These are phyloP conservation scores for Vararia minispora DNA, from an alignment of 768 basidiomycete genomes.

Conservation along the genomic window DNA sequence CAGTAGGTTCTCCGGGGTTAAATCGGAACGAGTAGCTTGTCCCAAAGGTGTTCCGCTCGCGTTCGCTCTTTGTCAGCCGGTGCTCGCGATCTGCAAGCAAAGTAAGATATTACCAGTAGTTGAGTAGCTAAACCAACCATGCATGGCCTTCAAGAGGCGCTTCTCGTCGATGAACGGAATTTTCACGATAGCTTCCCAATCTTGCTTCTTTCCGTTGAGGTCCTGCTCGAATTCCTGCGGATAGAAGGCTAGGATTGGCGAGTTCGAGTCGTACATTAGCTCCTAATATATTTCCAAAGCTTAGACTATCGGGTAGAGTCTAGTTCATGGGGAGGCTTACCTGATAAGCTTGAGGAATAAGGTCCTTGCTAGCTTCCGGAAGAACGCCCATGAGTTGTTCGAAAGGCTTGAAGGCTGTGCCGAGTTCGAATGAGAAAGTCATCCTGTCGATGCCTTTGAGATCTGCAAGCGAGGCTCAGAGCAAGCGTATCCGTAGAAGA, in stretches of 20 bases:
- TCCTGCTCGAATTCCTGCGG: constrained; percentile 86
- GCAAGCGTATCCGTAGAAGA: constrained; percentile 11
- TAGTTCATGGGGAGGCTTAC: constrained; percentile 33
- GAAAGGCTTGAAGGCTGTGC: constrained; percentile 83
- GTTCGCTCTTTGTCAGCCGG: constrained; percentile 67
- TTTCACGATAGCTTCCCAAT: constrained; percentile 98
- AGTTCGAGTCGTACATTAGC: constrained; percentile 76
- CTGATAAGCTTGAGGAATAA: constrained; percentile 78
- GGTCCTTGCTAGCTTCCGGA: constrained; percentile 81
- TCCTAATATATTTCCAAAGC: constrained; percentile 43
- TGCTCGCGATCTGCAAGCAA: constrained; percentile 55
- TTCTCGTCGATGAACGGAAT: constrained; percentile 92
- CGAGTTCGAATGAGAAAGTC: constrained; percentile 79
- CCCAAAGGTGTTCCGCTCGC: constrained; percentile 62
- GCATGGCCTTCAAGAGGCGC: constrained; percentile 75
- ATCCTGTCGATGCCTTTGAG: constrained; percentile 56
- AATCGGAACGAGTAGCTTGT: constrained; percentile 73
- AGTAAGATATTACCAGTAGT: constrained; percentile 4
- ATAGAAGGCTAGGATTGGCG: constrained; percentile 91
- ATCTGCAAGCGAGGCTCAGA: constrained; percentile 31
- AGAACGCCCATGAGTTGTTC: constrained; percentile 98
- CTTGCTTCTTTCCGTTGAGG: constrained; percentile 95
- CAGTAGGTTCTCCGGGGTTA: constrained; percentile 45
- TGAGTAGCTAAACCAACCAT: constrained; percentile 32
- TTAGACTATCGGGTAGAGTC: constrained; percentile 73